phyloP scores from a whole-genome alignment of 495 filamentous ascomycete genomes.

The Hypoxylon fuscum region DNA sequence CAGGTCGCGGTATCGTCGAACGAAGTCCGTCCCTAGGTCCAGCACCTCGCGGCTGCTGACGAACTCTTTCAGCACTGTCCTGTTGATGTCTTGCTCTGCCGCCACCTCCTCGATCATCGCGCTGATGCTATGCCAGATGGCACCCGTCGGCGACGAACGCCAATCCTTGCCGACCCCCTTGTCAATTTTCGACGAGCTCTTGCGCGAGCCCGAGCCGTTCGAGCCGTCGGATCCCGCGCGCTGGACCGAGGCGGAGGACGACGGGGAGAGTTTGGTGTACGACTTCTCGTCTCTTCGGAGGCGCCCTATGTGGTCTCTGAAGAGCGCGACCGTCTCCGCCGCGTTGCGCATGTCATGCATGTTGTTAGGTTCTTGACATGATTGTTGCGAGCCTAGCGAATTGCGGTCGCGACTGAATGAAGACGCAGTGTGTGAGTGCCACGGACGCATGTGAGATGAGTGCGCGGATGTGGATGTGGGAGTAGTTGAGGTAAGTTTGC shows the following conservation, averaged over 20 bases:
- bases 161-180: slow-evolving; percentile 28
- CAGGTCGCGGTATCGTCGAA: slow-evolving; percentile 15
- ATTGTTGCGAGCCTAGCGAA: neutral
- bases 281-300: slow-evolving; percentile 50
- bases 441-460: slow-evolving; percentile 8
- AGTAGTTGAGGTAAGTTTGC: too few relatives aligned
- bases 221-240: slow-evolving; percentile 29
- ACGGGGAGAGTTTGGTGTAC: neutral
- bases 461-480: too few relatives aligned
- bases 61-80: slow-evolving; percentile 38
- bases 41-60: slow-evolving; percentile 36
- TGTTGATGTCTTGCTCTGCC: slow-evolving; percentile 16
- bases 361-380: slow-evolving; percentile 2
- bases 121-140: slow-evolving; percentile 35
- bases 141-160: slow-evolving; percentile 14
- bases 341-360: slow-evolving; percentile 43
- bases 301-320: slow-evolving; percentile 54
- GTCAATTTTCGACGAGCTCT: slow-evolving; percentile 11
- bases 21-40: slow-evolving; percentile 36
- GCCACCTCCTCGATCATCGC: slow-evolving; percentile 29
- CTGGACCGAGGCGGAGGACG: slow-evolving; percentile 1
- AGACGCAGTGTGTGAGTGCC: neutral
- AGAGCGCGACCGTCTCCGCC: slow-evolving; percentile 39
- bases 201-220: slow-evolving; percentile 11
- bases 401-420: neutral